Percentiles rank a stretch among this genome's conserved stretches.
Conservation (phyloP, 768 basidiomycete genomes). For the Coprinopsis marcescibilis region DNA sequence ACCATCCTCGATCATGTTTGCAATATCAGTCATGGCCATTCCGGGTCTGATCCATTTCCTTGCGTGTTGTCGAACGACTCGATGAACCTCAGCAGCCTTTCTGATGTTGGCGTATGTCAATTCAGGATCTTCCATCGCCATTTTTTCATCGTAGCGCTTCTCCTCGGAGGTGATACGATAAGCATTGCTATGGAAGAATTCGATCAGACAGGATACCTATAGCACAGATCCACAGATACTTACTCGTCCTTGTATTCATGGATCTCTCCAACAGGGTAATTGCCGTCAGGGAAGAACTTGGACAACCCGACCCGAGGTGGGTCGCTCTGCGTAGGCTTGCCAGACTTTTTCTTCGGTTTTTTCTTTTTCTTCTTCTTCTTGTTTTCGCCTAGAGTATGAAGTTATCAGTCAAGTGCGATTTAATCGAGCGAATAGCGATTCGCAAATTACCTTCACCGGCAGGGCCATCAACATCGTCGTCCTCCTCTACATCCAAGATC, state of each 20-base stretch:
- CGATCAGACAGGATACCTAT: no score
- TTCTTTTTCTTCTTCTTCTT: constrained; percentile 94
- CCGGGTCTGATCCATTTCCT: constrained; percentile 84
- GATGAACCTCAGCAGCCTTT: constrained; percentile 91
- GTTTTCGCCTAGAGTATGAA: constrained; percentile 50
- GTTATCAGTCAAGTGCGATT: no score
- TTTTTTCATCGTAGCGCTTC: constrained; percentile 74
- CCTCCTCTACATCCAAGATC: constrained; percentile 18
- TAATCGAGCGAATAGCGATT: no score
- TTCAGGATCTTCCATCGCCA: constrained; percentile 74
- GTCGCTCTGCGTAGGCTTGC: constrained; percentile 77
- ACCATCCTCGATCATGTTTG: constrained; percentile 87
- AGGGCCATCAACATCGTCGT: constrained; percentile 15
- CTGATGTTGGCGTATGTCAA: constrained; percentile 87
- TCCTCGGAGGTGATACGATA: constrained; percentile 91
- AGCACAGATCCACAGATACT: no score
- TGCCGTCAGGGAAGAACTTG: constrained; percentile 81
- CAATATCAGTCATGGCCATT: constrained; percentile 92
- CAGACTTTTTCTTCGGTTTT: constrained; percentile 85
- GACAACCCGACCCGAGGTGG: constrained; percentile 87
- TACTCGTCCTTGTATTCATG: constrained; percentile 91
- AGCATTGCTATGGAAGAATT: constrained; percentile 51
- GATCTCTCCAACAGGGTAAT: constrained; percentile 88
- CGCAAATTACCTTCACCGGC: constrained; percentile 2
- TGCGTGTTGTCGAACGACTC: constrained; percentile 82